phyloP scores from a whole-genome alignment of 345 rosid genomes.

The Bruguiera sexangula region DNA sequence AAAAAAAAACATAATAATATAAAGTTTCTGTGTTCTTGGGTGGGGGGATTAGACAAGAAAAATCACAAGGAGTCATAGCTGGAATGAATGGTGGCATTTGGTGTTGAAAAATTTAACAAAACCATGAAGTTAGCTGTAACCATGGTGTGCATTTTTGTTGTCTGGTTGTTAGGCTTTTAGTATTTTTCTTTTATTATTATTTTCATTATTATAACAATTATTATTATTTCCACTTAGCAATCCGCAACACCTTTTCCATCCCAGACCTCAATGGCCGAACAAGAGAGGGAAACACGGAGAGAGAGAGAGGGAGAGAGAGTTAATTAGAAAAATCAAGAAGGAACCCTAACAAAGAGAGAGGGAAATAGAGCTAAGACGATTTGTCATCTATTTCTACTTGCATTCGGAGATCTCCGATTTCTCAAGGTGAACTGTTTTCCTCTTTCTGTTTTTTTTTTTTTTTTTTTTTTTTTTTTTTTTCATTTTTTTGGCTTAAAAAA shows the following conservation, averaged over 20 bases:
- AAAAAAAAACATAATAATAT: too few species aligned
- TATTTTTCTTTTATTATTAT: background rate
- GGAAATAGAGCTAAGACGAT: slow-evolving; percentile 15
- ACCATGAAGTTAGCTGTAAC: too few species aligned
- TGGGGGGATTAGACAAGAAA: too few species aligned
- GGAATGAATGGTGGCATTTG: too few species aligned
- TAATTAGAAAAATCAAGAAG: background rate
- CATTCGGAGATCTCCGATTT: slow-evolving; percentile 41
- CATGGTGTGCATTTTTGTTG: too few species aligned
- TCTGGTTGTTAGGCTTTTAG: too few species aligned
- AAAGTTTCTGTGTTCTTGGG: too few species aligned
- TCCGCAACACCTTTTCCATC: slow-evolving; percentile 17
- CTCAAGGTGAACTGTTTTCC: slow-evolving; percentile 25
- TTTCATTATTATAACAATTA: background rate
- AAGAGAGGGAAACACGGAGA: slow-evolving; percentile 20
- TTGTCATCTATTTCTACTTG: slow-evolving; percentile 14
- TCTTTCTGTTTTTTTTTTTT: background rate
- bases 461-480: too few species aligned
- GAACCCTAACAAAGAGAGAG: slow-evolving; percentile 14
- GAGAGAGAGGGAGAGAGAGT: slow-evolving; percentile 16
- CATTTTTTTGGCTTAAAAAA: background rate
- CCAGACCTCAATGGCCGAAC: slow-evolving; percentile 11
- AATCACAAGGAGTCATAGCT: too few species aligned
- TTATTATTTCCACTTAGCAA: too few species aligned
- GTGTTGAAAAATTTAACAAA: too few species aligned